Conservation (phyloP, 805 yeast species). For the Kregervanrija fluxuum region DNA sequence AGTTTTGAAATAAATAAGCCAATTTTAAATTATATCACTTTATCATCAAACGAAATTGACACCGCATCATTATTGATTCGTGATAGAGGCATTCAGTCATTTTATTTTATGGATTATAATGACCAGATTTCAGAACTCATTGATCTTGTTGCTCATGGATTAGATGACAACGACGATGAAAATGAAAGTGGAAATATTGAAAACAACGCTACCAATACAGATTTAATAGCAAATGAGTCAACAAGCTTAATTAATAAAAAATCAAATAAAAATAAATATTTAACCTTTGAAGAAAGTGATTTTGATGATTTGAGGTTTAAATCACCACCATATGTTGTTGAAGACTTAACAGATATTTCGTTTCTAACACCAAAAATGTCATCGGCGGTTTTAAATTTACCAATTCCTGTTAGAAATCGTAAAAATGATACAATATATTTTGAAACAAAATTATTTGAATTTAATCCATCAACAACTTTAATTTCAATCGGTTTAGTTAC, state of each 20-base stretch:
- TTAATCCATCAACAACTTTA: slow-evolving; percentile 36
- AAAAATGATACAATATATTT: slow-evolving; percentile 54
- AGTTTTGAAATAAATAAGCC: slow-evolving; percentile 22
- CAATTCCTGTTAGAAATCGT: slow-evolving; percentile 29
- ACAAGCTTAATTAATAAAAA: too few species aligned
- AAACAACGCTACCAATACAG: too few species aligned
- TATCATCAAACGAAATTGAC: slow-evolving; percentile 18
- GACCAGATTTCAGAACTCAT: slow-evolving; percentile 24
- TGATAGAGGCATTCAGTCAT: slow-evolving; percentile 29
- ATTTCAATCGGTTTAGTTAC: slow-evolving; percentile 64
- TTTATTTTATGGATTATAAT: slow-evolving; percentile 25
- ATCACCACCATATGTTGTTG: slow-evolving; percentile 21
- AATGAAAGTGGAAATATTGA: slow-evolving; percentile 1
- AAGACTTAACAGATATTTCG: slow-evolving; percentile 27
- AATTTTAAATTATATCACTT: slow-evolving; percentile 16
- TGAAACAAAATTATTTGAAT: slow-evolving; percentile 48
- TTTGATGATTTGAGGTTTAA: too few species aligned
- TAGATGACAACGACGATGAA: neutral
- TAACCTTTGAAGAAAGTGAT: too few species aligned
- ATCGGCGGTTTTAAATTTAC: slow-evolving; percentile 25
- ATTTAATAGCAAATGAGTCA: too few species aligned
- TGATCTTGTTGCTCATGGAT: slow-evolving; percentile 12
- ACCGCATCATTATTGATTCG: slow-evolving; percentile 25
- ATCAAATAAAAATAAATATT: too few species aligned
- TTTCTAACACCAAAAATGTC: slow-evolving; percentile 19